These are phyloP conservation scores for Endoconidiophora laricicola DNA, from an alignment of 2,329 filamentous ascomycete species.

Conservation along the genomic window DNA sequence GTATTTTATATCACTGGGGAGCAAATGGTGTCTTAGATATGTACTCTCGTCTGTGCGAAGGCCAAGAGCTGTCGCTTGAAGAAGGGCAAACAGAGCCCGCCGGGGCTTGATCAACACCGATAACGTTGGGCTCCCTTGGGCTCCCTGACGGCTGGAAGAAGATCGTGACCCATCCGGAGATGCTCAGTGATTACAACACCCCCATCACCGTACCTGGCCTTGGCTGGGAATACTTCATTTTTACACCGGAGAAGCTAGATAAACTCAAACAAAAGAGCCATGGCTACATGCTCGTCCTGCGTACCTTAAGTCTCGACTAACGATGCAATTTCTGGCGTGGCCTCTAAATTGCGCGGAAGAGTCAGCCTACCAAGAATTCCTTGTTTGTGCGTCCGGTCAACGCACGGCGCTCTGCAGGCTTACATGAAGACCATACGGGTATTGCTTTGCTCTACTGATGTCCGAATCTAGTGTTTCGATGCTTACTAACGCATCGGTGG, in stretches of 20 bases:
- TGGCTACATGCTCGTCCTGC: neutral
- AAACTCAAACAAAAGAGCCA: too few species aligned
- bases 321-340: slow-evolving; percentile 1
- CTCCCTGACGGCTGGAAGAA: neutral
- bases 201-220: neutral
- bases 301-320: slow-evolving; percentile 1
- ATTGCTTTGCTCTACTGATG: too few species aligned
- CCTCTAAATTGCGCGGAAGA: neutral
- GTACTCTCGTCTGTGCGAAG: neutral
- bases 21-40: neutral
- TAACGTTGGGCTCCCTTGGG: neutral
- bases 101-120: neutral
- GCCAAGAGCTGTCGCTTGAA: neutral
- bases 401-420: too few species aligned
- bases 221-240: neutral
- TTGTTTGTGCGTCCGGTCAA: too few species aligned
- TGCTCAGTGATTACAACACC: neutral
- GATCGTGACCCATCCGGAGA: neutral
- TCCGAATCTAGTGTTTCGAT: neutral
- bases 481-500: neutral
- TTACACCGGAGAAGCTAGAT: neutral
- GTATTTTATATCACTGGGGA: neutral
- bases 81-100: neutral
- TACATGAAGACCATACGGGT: too few species aligned
- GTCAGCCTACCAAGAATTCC: too few species aligned